A percentile compares a stretch with the other conserved stretches of the same genome.
phyloP scores from a whole-genome alignment of 1,139 yeast genomes.

The Suhomyces yuchorum region DNA sequence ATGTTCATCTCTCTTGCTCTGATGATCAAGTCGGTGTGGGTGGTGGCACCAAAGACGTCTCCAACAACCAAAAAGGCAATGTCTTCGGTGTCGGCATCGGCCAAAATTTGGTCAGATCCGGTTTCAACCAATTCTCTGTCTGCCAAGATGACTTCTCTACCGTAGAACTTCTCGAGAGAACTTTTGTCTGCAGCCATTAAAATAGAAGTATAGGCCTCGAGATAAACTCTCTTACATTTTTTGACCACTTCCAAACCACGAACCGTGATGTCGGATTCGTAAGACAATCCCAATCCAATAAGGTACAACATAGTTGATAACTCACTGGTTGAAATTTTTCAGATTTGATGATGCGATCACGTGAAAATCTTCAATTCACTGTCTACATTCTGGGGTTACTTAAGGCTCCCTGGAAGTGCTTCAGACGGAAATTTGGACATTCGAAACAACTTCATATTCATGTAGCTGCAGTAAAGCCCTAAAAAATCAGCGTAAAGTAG shows the following conservation, averaged over 20 bases:
- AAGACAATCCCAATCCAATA: conserved; percentile 88
- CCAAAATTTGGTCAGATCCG: conserved; percentile 80
- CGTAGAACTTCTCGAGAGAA: conserved; percentile 75
- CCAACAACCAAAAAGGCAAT: conserved; percentile 96
- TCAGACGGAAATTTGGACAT: no score
- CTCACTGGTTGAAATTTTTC: conserved; percentile 11
- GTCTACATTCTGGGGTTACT: no score
- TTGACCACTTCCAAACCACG: conserved; percentile 86
- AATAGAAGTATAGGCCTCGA: conserved; percentile 94
- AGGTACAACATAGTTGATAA: conserved; percentile 69
- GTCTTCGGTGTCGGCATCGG: conserved; percentile 75
- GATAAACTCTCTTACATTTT: conserved; percentile 81
- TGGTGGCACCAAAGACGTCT: conserved; percentile 97
- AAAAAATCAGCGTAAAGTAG: no score
- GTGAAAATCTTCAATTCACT: conserved; percentile 5
- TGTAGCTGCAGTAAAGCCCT: no score
- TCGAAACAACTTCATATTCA: no score
- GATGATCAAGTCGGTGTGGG: conserved; percentile 90
- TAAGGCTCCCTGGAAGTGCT: no score
- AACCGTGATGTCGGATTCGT: conserved; percentile 88
- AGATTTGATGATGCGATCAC: conserved; percentile 7
- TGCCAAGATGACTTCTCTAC: conserved; percentile 81
- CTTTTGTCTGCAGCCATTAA: conserved; percentile 86
- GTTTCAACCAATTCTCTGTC: conserved; percentile 93
- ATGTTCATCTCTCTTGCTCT: conserved; percentile 86